phyloP scores from a whole-genome alignment of 352 stramenopile species.

The Phytopythium aichiense region DNA sequence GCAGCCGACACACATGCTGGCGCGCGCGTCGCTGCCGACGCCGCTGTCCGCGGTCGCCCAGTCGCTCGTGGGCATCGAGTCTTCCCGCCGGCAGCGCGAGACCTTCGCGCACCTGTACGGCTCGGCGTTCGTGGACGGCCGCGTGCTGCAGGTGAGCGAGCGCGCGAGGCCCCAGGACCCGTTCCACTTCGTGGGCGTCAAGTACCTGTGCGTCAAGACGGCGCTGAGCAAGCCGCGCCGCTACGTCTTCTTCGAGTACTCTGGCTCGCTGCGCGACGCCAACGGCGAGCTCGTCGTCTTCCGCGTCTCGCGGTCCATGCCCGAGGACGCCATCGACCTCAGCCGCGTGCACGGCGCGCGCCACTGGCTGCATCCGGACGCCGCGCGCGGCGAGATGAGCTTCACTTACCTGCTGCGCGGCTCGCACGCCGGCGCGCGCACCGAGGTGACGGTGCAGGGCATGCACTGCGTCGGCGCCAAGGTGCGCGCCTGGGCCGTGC shows the following conservation, averaged over 20 bases:
- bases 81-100: constrained; percentile 28
- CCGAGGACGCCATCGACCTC: constrained; percentile 28
- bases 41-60: constrained; percentile 35
- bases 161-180: constrained; percentile 21
- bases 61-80: constrained; percentile 25
- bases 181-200: constrained; percentile 47
- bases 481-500: constrained; percentile 19
- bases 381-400: constrained; percentile 27
- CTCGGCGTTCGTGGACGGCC: constrained; percentile 39
- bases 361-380: neutral
- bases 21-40: constrained; percentile 25
- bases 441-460: constrained; percentile 21
- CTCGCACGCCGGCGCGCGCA: constrained; percentile 16
- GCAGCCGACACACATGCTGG: constrained; percentile 24
- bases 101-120: constrained; percentile 41
- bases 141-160: constrained; percentile 34
- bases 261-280: constrained; percentile 24
- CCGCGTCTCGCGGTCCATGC: constrained; percentile 24
- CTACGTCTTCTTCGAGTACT: constrained; percentile 39
- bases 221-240: constrained; percentile 27
- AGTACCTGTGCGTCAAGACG: constrained; percentile 32
- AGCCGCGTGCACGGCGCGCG: constrained; percentile 9
- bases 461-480: constrained; percentile 23
- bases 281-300: constrained; percentile 30
- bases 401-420: constrained; percentile 23